These are phyloP conservation scores for Ceratobasidium sp. DNA, from an alignment of 1,284 basidiomycete genomes.

Conservation along the genomic window DNA sequence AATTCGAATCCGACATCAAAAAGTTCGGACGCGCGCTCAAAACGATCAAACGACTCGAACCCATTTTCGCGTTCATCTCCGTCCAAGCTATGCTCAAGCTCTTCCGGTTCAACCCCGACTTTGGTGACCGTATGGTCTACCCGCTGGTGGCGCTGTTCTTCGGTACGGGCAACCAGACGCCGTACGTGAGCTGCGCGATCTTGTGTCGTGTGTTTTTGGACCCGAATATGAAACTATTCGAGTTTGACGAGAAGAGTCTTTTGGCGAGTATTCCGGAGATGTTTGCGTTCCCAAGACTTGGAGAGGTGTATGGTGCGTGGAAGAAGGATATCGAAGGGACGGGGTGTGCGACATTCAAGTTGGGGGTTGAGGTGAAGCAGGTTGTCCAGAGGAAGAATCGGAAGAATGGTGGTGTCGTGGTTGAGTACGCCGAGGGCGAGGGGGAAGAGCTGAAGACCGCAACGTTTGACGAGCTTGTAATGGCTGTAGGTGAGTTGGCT, in stretches of 20 bases:
- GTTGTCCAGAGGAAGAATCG: constrained; percentile 56
- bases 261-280: constrained; percentile 46
- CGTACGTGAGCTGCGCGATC: constrained; percentile 70
- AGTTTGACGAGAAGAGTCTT: constrained; percentile 41
- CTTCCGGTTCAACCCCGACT: constrained; percentile 67
- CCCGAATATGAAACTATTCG: constrained; percentile 66
- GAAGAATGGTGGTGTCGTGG: constrained; percentile 50
- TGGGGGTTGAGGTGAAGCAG: constrained; percentile 62
- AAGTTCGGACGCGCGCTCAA: constrained; percentile 71
- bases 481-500: constrained; percentile 17
- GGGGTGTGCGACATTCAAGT: constrained; percentile 63
- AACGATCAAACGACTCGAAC: constrained; percentile 66
- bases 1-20: constrained; percentile 68
- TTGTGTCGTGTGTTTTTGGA: constrained; percentile 72
- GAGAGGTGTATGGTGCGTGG: constrained; percentile 58
- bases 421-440: constrained; percentile 51
- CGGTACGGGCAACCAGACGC: constrained; percentile 72
- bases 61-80: constrained; percentile 71
- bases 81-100: constrained; percentile 71
- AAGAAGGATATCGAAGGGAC: constrained; percentile 61
- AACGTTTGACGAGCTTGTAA: constrained; percentile 39
- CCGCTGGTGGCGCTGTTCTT: constrained; percentile 71
- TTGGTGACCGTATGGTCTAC: constrained; percentile 71
- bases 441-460: constrained; percentile 50
- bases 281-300: constrained; percentile 43